phyloP scores from a whole-genome alignment of 169 alveolate species.

The Cyclospora cayetanensis region DNA sequence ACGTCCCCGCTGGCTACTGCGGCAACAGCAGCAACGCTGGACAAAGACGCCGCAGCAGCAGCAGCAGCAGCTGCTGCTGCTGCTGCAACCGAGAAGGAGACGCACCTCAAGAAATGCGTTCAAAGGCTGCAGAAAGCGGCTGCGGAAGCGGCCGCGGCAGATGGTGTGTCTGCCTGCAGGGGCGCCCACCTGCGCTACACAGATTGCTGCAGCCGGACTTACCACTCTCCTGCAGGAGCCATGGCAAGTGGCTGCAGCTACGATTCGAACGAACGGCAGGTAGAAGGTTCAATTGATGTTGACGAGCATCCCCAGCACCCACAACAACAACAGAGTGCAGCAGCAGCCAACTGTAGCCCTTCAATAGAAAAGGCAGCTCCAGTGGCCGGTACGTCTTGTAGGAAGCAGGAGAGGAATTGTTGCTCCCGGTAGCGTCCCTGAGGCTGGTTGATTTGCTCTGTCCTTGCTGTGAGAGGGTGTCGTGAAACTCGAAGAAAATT shows the following conservation, averaged over 20 bases:
- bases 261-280: background rate
- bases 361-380: background rate
- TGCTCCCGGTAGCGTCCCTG: no score
- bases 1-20: background rate
- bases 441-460: no score
- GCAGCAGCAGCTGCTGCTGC: conserved; percentile 9
- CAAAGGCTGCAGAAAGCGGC: background rate
- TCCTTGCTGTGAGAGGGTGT: no score
- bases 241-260: background rate
- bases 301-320: background rate
- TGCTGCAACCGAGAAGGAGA: background rate
- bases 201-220: background rate
- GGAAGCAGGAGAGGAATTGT: background rate
- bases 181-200: background rate
- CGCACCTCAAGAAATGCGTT: background rate
- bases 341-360: no score
- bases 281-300: background rate
- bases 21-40: conserved; percentile 4
- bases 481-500: no score
- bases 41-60: conserved; percentile 27
- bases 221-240: background rate
- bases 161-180: background rate
- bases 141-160: background rate
- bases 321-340: background rate
- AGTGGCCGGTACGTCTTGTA: no score